Evolutionary conservation across 208 protist species (phyloP), one percentile per base, ranked within the genome.

Genomic region (Leishmania braziliensis): DNA sequence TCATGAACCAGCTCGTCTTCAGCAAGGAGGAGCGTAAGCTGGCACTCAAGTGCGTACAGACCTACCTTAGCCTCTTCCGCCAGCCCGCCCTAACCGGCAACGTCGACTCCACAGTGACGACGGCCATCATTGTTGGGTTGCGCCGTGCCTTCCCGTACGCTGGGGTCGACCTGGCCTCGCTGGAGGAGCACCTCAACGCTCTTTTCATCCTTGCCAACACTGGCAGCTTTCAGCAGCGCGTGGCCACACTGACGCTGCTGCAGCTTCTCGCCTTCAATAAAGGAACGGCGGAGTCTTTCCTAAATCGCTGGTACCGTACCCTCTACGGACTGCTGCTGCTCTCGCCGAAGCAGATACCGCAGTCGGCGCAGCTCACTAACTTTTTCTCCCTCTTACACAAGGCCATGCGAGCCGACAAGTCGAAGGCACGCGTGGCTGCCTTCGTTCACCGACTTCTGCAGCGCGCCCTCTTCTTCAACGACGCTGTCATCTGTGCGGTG

Each of bases 1-100:
- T 98, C 14, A 94, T 98, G 90, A 97, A 96, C 86, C 96, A 98
- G 83, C 89, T 98, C 75, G 95, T 98, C 54, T 98, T 95, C 86
- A 97, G 85, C 87, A 96, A 97, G 82, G 93, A 95, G 74, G 95
- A 98, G 82, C 90, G 93, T 56, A 96, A 95, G 85, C 92, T 98
- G 58, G 94, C 96, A 5, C 78, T 96, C 78, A 96, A 96, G 84
- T 85, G 88, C 68, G 91, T 98, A 63, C 93, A 96, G 81, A 95
- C 93, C 16, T 98, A 98, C 84, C 89, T 98, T 33, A 88, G 90
- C 54, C 83, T 98, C 33, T 98, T 98, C 86, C 93, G 92, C 74
- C 89, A 97, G 77, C 87, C 95, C 29, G 90, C 90, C 63, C 54
- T 84, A 60, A 95, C 84, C 33, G 82, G 87, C 33, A 88, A 86